Evolutionary conservation across 805 yeast genomes (phyloP), one percentile per base, ranked within the genome.

Genomic region (Ogataea populi-albae): DNA sequence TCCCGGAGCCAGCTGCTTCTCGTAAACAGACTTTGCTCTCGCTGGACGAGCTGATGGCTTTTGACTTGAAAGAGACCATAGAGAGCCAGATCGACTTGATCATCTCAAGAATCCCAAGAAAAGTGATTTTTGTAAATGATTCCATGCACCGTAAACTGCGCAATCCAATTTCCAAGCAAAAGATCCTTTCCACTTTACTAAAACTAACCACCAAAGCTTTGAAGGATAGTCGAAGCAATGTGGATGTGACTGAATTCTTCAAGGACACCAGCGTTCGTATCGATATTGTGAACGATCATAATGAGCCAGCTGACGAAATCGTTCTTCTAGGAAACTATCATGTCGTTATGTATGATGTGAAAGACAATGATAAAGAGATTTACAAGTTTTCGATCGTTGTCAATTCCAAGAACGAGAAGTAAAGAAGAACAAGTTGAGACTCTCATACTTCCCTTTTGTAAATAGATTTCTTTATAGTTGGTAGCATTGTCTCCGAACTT

Each of bases 101-200:
- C 14, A 37, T 53, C 17, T 36, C 48, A 2, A 47, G 47, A 14
- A 43, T 57, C 16, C 62, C 64, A 32, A 50, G 46, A 43, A 53
- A 43, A 32, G 36, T 59, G 17, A 37, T 55, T n/a, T 43, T 58
- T 28, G 41, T 48, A 12, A 49, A 50, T 28, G 58, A 52, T 17
- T 20, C 60, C 4, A 37, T 35, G 4, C 46, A 45, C 15, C 43
- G 42, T 6, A 19, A 28, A 2, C 35, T 55, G 14, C 35, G 37
- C 10, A 46, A 51, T 6, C 41, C 52, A 4, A 41, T 52, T 25
- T 29, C 41, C 1, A 11, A 24, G 4, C 10, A 36, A 11, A 41
- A 39, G 19, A 41, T 52, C 8, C 21, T 23, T n/a, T 15, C 38
- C 9, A 35, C 40, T n/a, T 23, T 52, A 17, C 36, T 12, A 16